Conservation (phyloP, 345 rosid genomes). For the Eucalyptus dawsonii region DNA sequence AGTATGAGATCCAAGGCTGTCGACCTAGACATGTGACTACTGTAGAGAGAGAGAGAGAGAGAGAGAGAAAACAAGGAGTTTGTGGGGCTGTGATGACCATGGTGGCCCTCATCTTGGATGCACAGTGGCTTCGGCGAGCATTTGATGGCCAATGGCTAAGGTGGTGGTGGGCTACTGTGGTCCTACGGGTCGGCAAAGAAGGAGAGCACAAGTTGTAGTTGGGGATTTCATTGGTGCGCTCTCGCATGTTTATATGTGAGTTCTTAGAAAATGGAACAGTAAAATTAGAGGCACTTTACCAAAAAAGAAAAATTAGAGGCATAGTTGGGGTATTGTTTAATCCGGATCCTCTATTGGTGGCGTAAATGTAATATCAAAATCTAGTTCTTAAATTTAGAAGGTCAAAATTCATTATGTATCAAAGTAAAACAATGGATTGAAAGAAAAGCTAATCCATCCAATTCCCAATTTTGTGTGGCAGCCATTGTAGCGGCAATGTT, state of each 20-base stretch:
- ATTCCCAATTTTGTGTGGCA: background rate
- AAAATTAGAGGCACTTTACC: too few relatives aligned
- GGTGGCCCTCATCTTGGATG: background rate
- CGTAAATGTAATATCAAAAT: too few relatives aligned
- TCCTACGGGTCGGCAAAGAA: too few relatives aligned
- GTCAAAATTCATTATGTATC: background rate
- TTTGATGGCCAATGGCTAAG: background rate
- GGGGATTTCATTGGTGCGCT: background rate
- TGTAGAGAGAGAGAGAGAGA: too few relatives aligned
- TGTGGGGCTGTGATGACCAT: background rate
- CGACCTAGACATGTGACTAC: fast-evolving
- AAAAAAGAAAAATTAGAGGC: background rate
- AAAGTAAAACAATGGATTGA: background rate
- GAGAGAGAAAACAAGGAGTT: too few relatives aligned
- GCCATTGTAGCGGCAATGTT: too few relatives aligned
- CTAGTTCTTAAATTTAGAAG: too few relatives aligned
- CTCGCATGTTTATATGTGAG: too few relatives aligned
- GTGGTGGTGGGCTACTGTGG: background rate
- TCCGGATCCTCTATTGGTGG: background rate
- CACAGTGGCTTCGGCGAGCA: background rate
- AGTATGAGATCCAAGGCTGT: too few relatives aligned
- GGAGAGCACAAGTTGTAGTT: background rate
- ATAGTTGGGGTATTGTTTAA: background rate
- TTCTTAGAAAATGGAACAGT: background rate
- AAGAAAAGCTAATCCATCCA: background rate